Conservation (phyloP, 2,329 filamentous ascomycete species). For the Lachnellula hyalina region DNA sequence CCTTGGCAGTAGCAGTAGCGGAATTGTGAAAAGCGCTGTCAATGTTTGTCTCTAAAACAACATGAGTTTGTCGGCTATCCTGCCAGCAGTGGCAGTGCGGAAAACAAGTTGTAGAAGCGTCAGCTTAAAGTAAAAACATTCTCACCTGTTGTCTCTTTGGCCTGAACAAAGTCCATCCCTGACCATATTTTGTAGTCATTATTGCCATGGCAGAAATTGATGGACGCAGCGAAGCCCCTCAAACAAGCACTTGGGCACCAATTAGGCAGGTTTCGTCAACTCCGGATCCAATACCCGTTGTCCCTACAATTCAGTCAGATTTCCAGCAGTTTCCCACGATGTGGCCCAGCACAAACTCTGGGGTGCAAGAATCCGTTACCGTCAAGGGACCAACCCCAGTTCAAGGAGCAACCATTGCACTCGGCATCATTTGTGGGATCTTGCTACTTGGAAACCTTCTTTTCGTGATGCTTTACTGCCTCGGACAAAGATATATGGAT, state of each 20-base stretch:
- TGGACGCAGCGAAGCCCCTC: background rate
- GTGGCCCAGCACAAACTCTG: background rate
- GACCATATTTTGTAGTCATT: background rate
- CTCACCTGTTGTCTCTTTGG: background rate
- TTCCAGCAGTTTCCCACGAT: background rate
- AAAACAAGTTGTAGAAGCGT: background rate
- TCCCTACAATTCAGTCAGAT: background rate
- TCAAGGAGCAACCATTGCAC: slow-evolving; percentile 10
- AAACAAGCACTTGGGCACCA: background rate
- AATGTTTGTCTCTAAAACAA: background rate
- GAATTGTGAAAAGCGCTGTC: background rate
- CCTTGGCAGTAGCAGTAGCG: no score
- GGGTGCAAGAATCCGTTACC: background rate
- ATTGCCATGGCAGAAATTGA: background rate
- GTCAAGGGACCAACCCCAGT: background rate
- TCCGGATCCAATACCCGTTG: background rate
- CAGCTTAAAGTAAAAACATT: background rate
- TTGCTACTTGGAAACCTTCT: slow-evolving; percentile 7
- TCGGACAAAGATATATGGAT: background rate
- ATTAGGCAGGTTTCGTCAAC: background rate
- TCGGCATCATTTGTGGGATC: slow-evolving; percentile 7
- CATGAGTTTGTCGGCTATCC: background rate
- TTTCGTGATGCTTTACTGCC: slow-evolving; percentile 3
- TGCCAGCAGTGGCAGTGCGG: background rate
- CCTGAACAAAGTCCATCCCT: background rate